phyloP scores from a whole-genome alignment of 1,139 yeast species.

The Suhomyces wounanorum region DNA sequence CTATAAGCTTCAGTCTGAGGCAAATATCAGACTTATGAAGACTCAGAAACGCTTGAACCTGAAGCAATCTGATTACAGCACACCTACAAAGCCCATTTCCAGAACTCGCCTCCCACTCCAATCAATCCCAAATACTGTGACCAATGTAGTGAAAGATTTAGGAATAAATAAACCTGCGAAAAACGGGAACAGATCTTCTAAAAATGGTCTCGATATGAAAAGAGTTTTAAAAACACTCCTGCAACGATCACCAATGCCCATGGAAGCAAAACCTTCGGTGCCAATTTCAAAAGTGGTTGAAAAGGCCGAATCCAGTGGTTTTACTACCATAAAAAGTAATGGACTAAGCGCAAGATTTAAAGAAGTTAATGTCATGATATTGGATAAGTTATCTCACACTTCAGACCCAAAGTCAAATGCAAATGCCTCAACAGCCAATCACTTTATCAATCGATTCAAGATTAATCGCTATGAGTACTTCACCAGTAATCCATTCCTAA shows the following conservation, averaged over 20 bases:
- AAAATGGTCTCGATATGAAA: not conserved
- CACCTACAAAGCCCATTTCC: not conserved
- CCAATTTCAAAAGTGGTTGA: conserved; percentile 8
- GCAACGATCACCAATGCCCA: not conserved
- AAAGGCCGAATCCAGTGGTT: not conserved
- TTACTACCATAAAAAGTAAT: conserved; percentile 2
- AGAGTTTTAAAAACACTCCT: conserved; percentile 1
- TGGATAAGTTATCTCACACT: conserved; percentile 1
- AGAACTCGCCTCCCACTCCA: conserved; percentile 5
- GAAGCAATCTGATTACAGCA: not conserved
- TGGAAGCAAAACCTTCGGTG: conserved; percentile 1
- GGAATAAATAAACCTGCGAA: not conserved
- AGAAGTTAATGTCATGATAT: conserved; percentile 3
- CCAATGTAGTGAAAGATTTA: not conserved
- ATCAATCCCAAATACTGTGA: not conserved
- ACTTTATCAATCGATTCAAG: conserved; percentile 26
- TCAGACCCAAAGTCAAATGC: not conserved
- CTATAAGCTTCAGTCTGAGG: conserved; percentile 17
- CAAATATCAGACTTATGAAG: conserved; percentile 21
- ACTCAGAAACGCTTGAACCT: conserved; percentile 15
- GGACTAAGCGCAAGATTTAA: conserved; percentile 9
- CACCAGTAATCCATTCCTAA: conserved; percentile 12
- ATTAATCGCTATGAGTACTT: conserved; percentile 23
- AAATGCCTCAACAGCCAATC: not conserved
- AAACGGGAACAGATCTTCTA: not conserved